A percentile compares a stretch with the other conserved stretches of the same genome.
Evolutionary conservation across 805 yeast genomes (phyloP).

Genomic region (Hanseniaspora taiwanica): DNA sequence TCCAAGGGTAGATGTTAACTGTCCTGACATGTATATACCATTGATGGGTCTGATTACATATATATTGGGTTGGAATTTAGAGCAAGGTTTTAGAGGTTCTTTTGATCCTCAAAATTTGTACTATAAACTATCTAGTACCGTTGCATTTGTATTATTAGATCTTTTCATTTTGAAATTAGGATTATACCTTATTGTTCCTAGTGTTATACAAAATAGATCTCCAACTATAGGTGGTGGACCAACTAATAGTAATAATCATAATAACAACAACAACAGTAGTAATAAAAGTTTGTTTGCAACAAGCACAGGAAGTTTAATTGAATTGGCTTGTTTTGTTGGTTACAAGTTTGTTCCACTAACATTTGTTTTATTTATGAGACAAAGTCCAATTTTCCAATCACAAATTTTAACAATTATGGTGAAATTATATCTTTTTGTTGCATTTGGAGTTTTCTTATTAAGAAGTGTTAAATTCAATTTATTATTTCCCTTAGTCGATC

Average conservation of each 20-base stretch:
- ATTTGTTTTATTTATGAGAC: conserved; percentile 26
- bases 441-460: conserved; percentile 54
- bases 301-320: conserved; percentile 43
- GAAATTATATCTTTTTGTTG: conserved; percentile 35
- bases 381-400: conserved; percentile 26
- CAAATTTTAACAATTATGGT: conserved; percentile 30
- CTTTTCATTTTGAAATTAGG: conserved; percentile 65
- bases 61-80: conserved; percentile 67
- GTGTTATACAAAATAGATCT: conserved; percentile 16
- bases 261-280: background rate
- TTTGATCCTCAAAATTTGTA: conserved; percentile 93
- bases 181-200: conserved; percentile 48
- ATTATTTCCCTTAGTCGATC: conserved; percentile 20
- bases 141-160: conserved; percentile 73
- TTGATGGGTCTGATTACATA: conserved; percentile 85
- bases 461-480: conserved; percentile 35
- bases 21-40: conserved; percentile 95
- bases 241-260: background rate
- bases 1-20: conserved; percentile 79
- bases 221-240: conserved; percentile 35
- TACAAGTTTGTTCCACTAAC: conserved; percentile 83
- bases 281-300: background rate
- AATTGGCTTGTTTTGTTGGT: conserved; percentile 79
- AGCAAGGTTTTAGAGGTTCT: conserved; percentile 75
- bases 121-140: conserved; percentile 68